Evolutionary conservation across 495 filamentous ascomycete genomes (phyloP).

Genomic region (Neurospora intermedia): DNA sequence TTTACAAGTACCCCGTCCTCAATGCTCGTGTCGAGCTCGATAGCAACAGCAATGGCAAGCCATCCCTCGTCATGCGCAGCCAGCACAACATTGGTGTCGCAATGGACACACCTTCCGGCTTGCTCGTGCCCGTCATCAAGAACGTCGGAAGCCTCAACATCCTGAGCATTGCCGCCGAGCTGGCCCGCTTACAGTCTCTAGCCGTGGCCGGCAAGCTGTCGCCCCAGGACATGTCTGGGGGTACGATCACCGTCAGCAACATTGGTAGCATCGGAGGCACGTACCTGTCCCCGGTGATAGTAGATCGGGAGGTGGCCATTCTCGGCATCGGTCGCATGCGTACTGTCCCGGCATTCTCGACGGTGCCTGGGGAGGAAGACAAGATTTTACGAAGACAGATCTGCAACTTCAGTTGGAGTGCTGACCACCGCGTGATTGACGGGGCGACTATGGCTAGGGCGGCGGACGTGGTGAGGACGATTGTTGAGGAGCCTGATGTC

Average conservation of each 20-base stretch:
- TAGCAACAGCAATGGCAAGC: conserved; percentile 42
- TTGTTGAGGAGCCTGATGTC: conserved; percentile 71
- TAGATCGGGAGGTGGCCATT: conserved; percentile 82
- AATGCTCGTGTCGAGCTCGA: conserved; percentile 70
- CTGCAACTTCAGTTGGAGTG: conserved; percentile 90
- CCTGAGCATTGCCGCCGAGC: conserved; percentile 63
- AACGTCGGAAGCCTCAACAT: conserved; percentile 68
- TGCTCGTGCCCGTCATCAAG: conserved; percentile 91
- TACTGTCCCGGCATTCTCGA: conserved; percentile 58
- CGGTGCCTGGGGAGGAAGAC: conserved; percentile 33
- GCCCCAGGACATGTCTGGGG: conserved; percentile 66
- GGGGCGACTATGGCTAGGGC: conserved; percentile 88
- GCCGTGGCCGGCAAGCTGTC: conserved; percentile 66
- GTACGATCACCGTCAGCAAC: conserved; percentile 92
- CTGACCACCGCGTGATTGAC: conserved; percentile 91
- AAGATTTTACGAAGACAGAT: conserved; percentile 52
- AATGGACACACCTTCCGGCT: conserved; percentile 83
- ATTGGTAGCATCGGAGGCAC: conserved; percentile 95
- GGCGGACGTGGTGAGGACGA: conserved; percentile 63
- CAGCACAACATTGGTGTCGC: conserved; percentile 94
- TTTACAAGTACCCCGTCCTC: conserved; percentile 71
- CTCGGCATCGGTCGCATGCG: conserved; percentile 76
- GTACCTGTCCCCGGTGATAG: conserved; percentile 83
- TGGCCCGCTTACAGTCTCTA: conserved; percentile 58
- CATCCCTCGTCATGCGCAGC: conserved; percentile 60